Percentiles rank a stretch among this genome's conserved stretches.
These are phyloP conservation scores for Aureobasidium mangrovei DNA, from an alignment of 2,329 filamentous ascomycete genomes.

Conservation along the genomic window DNA sequence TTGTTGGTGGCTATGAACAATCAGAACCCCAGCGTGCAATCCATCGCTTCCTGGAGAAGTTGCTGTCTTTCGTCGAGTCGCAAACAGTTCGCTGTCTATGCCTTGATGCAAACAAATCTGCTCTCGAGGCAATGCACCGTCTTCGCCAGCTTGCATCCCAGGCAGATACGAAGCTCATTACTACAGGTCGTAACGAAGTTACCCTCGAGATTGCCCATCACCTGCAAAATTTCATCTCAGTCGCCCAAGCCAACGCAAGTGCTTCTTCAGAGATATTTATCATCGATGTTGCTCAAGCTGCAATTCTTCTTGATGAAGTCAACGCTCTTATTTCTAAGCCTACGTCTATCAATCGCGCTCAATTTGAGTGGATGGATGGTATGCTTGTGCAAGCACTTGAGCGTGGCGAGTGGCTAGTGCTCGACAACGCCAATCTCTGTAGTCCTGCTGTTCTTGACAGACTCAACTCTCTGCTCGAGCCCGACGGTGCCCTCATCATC, in stretches of 20 bases:
- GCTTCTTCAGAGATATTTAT: background rate
- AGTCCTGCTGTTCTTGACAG: constrained; percentile 90
- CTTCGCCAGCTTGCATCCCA: background rate
- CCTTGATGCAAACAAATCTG: background rate
- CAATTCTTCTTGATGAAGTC: constrained; percentile 39
- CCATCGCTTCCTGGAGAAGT: constrained; percentile 48
- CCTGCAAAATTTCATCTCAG: constrained; percentile 8
- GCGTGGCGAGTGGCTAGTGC: constrained; percentile 80
- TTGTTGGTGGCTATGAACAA: constrained; percentile 95
- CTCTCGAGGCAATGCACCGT: background rate
- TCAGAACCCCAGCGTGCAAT: constrained; percentile 70
- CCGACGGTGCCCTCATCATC: constrained; percentile 76
- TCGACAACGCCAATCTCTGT: constrained; percentile 96
- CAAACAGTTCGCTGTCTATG: background rate
- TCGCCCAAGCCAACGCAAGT: background rate
- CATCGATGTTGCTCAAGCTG: background rate
- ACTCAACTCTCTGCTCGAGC: constrained; percentile 88
- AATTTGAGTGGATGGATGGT: constrained; percentile 95
- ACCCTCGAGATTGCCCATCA: constrained; percentile 10
- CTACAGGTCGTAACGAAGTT: background rate
- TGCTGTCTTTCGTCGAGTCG: constrained; percentile 24
- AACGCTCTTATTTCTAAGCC: constrained; percentile 45
- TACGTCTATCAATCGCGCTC: constrained; percentile 57
- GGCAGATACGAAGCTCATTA: constrained; percentile 3
- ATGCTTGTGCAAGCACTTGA: constrained; percentile 81